Base-by-base conservation (phyloP, 2,329 filamentous ascomycete genomes). In the Paraphaeosphaeria sporulosa region DNA sequence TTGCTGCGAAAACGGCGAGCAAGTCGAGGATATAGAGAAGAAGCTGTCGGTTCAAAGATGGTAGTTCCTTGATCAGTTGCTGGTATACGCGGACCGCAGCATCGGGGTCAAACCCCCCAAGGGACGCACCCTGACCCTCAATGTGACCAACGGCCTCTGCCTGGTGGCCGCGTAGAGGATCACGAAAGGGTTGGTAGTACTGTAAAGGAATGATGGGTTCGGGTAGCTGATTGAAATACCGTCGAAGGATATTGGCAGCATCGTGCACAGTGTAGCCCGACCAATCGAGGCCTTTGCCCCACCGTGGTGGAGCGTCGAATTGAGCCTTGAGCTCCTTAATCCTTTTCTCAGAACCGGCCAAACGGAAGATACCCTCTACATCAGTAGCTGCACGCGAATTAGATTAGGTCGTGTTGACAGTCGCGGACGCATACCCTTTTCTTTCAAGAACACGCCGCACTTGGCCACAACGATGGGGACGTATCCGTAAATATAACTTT, bases 391-490 rank as follows among this genome's bases (percentile, higher is more conserved):
- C 25, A 47, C 34, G 32, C 46, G 34, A 13, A 62, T 73, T 59
- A 72, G 72, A 78, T 3, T 44, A 4, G 12, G 51, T 53, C 51
- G 38, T 36, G 34, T 4, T 25, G 15, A 42, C 25, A 17, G 55
- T 23, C 21, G 15, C n/a, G 4, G 52, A 38, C 21, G 62, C 65
- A 59, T 79, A 97, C 95, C 95, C 87, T 96, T 97, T 78, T 99
- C 95, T 79, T 99, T 99, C 67, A 99, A 78, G 69, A 94, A 99
- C 4, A 99, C 94, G 64, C 95, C 95, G 77, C 95, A 98, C 79
- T 99, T 99, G 38, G 95, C 95, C 56, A 99, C 94, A 46, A 99
- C 94, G 66, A 99, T 98, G 19, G 95, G 95, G 8, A 99, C 94
- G 74, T 98, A 98, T 73, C 95, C 95, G 78, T 98, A 99, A 56